phyloP scores from a whole-genome alignment of 371 early-diverging fungal species.

The Rhizomucor pusillus region DNA sequence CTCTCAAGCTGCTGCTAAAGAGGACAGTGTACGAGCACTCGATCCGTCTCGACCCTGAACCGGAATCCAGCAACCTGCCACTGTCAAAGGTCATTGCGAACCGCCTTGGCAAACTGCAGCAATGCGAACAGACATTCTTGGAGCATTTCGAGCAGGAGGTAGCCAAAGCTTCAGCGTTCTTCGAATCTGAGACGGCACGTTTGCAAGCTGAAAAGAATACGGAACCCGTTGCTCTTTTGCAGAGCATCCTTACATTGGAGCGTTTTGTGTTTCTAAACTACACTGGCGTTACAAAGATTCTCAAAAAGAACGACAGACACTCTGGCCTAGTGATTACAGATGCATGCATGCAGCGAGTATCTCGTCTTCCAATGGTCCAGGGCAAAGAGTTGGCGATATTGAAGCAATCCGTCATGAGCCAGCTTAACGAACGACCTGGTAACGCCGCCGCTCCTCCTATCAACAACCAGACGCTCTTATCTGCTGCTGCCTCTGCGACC shows the following conservation, averaged over 20 bases:
- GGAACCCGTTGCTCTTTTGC: slow-evolving; percentile 26
- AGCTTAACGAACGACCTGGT: slow-evolving; percentile 23
- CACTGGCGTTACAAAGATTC: slow-evolving; percentile 63
- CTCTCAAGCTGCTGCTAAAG: slow-evolving; percentile 65
- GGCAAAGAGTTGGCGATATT: slow-evolving; percentile 57
- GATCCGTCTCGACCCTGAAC: slow-evolving; percentile 25
- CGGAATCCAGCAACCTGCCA: slow-evolving; percentile 4
- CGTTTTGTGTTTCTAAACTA: slow-evolving; percentile 62
- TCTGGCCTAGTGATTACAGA: slow-evolving; percentile 70
- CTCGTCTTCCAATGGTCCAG: slow-evolving; percentile 59
- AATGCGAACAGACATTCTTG: slow-evolving; percentile 57
- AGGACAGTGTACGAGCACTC: slow-evolving; percentile 31
- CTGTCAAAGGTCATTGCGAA: slow-evolving; percentile 46
- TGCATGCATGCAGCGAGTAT: slow-evolving; percentile 69
- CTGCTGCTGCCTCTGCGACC: slow-evolving; percentile 10
- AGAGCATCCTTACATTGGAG: slow-evolving; percentile 51
- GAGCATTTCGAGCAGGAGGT: slow-evolving; percentile 60
- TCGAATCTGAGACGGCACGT: slow-evolving; percentile 31
- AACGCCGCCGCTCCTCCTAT: too few species aligned
- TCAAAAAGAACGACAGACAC: slow-evolving; percentile 70
- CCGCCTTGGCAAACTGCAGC: slow-evolving; percentile 44
- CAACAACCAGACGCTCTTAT: too few species aligned
- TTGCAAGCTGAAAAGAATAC: slow-evolving; percentile 15
- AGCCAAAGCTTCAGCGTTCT: slow-evolving; percentile 47
- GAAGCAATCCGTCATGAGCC: slow-evolving; percentile 66